Percentiles rank a stretch among this genome's conserved stretches.
Conservation (phyloP, 257 asterid species). For the Mentha longifolia region DNA sequence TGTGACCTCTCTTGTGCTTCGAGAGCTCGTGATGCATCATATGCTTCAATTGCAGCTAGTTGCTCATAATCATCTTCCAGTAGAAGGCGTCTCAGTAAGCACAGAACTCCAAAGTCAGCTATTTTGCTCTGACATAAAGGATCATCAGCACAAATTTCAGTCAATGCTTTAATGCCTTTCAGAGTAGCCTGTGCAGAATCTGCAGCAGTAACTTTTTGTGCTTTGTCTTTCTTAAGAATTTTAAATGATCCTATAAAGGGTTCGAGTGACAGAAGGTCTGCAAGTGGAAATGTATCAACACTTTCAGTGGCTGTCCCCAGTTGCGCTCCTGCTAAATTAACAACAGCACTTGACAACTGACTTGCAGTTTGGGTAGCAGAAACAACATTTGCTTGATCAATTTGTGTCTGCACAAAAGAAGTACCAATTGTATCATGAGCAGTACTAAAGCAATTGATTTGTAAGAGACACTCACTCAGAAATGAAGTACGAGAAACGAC, state of each 20-base stretch:
- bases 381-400: constrained; percentile 79
- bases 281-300: constrained; percentile 75
- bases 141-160: constrained; percentile 91
- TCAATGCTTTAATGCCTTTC: constrained; percentile 90
- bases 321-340: constrained; percentile 85
- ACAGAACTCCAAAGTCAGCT: constrained; percentile 71
- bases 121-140: constrained; percentile 64
- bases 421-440: constrained; percentile 28
- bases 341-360: constrained; percentile 87
- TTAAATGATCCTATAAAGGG: constrained; percentile 80
- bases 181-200: constrained; percentile 93
- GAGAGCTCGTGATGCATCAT: constrained; percentile 86
- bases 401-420: constrained; percentile 82
- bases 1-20: constrained; percentile 66
- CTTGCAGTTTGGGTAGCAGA: constrained; percentile 84
- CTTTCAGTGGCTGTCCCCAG: constrained; percentile 64
- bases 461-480: constrained; percentile 8
- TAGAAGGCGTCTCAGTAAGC: constrained; percentile 80
- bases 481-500: constrained; percentile 3
- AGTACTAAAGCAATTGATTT: constrained; percentile 13
- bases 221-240: constrained; percentile 76
- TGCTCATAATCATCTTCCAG: constrained; percentile 97
- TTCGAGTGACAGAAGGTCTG: constrained; percentile 81
- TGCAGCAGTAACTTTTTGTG: constrained; percentile 75
- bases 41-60: constrained; percentile 97